A percentile compares a stretch with the other conserved stretches of the same genome.
Evolutionary conservation across 495 filamentous ascomycete genomes (phyloP).

Genomic region (Pyrenopolyporus hunteri): DNA sequence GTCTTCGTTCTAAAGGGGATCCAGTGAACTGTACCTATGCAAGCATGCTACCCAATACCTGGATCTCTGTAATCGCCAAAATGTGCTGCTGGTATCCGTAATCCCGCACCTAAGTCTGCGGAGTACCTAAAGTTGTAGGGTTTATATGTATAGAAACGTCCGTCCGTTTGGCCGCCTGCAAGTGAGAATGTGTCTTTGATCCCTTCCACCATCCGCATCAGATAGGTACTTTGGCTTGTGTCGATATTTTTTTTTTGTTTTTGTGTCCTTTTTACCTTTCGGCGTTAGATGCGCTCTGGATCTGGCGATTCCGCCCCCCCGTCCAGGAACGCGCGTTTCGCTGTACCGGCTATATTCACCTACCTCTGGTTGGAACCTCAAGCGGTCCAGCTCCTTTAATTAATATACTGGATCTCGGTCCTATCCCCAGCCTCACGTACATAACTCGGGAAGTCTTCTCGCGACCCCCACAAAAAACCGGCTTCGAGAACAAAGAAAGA

Average conservation of each 20-base stretch:
- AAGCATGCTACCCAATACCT: slow-evolving; percentile 5
- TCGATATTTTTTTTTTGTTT: too few species aligned
- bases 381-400: slow-evolving; percentile 30
- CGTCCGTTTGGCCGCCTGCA: slow-evolving; percentile 21
- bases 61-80: neutral
- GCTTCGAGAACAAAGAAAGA: slow-evolving; percentile 32
- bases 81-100: slow-evolving; percentile 21
- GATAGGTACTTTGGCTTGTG: neutral
- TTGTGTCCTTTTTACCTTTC: slow-evolving; percentile 1
- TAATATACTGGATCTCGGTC: slow-evolving; percentile 39
- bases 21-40: neutral
- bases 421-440: slow-evolving; percentile 27
- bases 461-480: slow-evolving; percentile 17
- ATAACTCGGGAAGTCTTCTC: slow-evolving; percentile 32
- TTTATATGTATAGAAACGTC: slow-evolving; percentile 23
- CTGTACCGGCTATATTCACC: slow-evolving; percentile 41
- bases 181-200: slow-evolving; percentile 1
- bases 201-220: slow-evolving; percentile 9
- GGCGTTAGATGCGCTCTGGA: slow-evolving; percentile 20
- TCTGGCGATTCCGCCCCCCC: slow-evolving; percentile 18
- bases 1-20: neutral
- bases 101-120: slow-evolving; percentile 17
- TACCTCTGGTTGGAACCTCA: slow-evolving; percentile 32
- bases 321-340: slow-evolving; percentile 35
- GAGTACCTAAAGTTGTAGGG: slow-evolving; percentile 8